Evolutionary conservation across 177 flowering plant species (phyloP).

Genomic region (Vitis hybrid): DNA sequence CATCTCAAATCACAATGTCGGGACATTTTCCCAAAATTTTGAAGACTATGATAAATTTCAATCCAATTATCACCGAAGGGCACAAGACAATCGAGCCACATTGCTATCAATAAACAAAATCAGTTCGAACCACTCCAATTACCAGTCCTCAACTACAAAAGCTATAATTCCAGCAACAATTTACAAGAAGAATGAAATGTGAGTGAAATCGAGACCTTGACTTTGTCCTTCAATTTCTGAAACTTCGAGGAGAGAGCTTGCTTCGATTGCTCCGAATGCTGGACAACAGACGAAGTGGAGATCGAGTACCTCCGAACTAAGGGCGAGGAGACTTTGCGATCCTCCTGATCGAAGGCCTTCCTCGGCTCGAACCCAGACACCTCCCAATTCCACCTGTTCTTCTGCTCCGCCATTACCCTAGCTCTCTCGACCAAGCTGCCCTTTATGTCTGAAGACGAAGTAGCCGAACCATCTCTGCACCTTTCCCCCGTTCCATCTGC

Average conservation of each 20-base stretch:
- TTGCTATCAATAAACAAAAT: too few relatives aligned
- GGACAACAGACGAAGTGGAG: slow-evolving; percentile 43
- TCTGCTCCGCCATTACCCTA: slow-evolving; percentile 60
- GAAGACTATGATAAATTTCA: too few relatives aligned
- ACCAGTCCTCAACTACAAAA: neutral
- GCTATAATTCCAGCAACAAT: neutral
- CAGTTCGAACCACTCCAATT: too few relatives aligned
- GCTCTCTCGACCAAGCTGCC: neutral
- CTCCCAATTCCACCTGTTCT: slow-evolving; percentile 93
- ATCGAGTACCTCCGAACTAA: slow-evolving; percentile 69
- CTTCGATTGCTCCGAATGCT: slow-evolving; percentile 44
- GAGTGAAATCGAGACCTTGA: slow-evolving; percentile 48
- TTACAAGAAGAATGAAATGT: neutral
- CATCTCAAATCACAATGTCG: too few relatives aligned
- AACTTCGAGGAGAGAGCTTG: slow-evolving; percentile 50
- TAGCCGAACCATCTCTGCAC: neutral
- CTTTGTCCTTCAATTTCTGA: slow-evolving; percentile 63
- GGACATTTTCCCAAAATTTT: too few relatives aligned
- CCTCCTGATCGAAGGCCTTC: slow-evolving; percentile 44
- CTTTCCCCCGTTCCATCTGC: neutral
- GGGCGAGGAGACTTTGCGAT: slow-evolving; percentile 32
- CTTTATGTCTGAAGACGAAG: neutral
- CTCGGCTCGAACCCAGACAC: slow-evolving; percentile 86
- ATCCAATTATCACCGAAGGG: too few relatives aligned
- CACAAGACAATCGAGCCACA: too few relatives aligned